Evolutionary conservation across 768 basidiomycete genomes (phyloP).

Genomic region (Phanerochaete sordida): DNA sequence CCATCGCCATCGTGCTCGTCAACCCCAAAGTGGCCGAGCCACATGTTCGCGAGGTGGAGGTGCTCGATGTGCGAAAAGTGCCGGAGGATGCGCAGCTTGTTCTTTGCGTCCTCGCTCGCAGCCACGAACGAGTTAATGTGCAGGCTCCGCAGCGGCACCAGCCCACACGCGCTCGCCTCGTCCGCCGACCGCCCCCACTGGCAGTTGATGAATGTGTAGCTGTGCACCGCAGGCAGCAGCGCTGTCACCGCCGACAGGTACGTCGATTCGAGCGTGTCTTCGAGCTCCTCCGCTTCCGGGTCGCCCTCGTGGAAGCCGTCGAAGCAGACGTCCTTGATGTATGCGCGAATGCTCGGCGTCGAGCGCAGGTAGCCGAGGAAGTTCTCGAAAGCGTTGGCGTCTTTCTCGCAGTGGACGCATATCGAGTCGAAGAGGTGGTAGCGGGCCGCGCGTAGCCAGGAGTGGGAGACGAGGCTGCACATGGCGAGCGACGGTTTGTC

Average conservation of each 20-base stretch:
- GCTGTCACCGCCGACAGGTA: neutral
- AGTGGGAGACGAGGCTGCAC: constrained; percentile 2
- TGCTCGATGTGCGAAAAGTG: constrained; percentile 6
- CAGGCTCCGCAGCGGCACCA: neutral
- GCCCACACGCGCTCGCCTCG: neutral
- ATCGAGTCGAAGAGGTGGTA: constrained; percentile 11
- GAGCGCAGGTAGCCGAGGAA: constrained; percentile 1
- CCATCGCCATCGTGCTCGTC: neutral
- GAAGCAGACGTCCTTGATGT: constrained; percentile 5
- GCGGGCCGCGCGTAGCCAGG: constrained; percentile 4
- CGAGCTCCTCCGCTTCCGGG: neutral
- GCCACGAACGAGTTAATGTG: constrained; percentile 6
- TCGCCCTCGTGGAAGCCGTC: neutral
- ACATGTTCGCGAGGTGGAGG: constrained; percentile 4
- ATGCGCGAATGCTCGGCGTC: neutral
- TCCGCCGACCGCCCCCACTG: neutral
- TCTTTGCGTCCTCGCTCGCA: neutral
- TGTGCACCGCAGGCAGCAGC: neutral
- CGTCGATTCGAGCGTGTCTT: neutral
- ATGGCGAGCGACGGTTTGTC: neutral
- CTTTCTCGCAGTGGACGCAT: neutral
- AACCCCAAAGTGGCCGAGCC: constrained; percentile 10
- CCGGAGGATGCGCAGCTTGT: constrained; percentile 6
- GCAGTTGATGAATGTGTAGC: constrained; percentile 3
- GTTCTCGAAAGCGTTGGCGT: neutral